Evolutionary conservation across 2,329 filamentous ascomycete species (phyloP).

Genomic region (Fusarium pseudograminearum): DNA sequence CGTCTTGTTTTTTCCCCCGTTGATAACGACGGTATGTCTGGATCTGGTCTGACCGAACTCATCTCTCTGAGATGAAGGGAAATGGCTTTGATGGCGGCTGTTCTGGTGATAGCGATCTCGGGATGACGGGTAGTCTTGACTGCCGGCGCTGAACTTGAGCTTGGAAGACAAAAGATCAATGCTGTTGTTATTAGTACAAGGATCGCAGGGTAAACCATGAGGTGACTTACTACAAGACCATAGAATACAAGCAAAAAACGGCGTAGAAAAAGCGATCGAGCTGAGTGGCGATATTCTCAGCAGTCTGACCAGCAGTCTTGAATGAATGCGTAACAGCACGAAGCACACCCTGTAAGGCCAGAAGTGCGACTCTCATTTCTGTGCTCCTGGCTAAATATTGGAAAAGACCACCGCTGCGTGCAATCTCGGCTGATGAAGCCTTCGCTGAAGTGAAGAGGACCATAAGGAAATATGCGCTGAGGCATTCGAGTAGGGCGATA

Average conservation of each 20-base stretch:
- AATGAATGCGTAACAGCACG: conserved; percentile 56
- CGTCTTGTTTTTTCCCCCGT: conserved; percentile 22
- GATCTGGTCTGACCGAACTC: conserved; percentile 11
- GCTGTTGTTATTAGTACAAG: conserved; percentile 9
- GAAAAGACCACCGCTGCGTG: conserved; percentile 52
- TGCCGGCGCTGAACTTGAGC: conserved; percentile 37
- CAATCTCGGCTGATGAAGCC: conserved; percentile 37
- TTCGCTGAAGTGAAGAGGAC: conserved; percentile 51
- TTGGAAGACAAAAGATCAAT: conserved; percentile 53
- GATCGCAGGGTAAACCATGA: fast-evolving
- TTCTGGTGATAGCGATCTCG: conserved; percentile 26
- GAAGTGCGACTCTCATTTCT: conserved; percentile 53
- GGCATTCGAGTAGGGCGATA: conserved; percentile 55
- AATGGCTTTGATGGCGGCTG: conserved; percentile 15
- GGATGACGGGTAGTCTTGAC: conserved; percentile 26
- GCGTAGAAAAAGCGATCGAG: conserved; percentile 57
- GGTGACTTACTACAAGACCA: conserved; percentile 54
- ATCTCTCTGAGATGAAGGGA: conserved; percentile 32
- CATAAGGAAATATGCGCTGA: conserved; percentile 55
- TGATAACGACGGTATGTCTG: conserved; percentile 23
- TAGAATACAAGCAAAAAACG: conserved; percentile 55
- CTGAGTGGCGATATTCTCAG: conserved; percentile 53
- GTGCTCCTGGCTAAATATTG: conserved; percentile 54
- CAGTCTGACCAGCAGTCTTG: conserved; percentile 52
- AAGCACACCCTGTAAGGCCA: conserved; percentile 53